A percentile compares a stretch with the other conserved stretches of the same genome.
These are phyloP conservation scores for Trametes cubensis DNA, from an alignment of 768 basidiomycete genomes.

Conservation along the genomic window DNA sequence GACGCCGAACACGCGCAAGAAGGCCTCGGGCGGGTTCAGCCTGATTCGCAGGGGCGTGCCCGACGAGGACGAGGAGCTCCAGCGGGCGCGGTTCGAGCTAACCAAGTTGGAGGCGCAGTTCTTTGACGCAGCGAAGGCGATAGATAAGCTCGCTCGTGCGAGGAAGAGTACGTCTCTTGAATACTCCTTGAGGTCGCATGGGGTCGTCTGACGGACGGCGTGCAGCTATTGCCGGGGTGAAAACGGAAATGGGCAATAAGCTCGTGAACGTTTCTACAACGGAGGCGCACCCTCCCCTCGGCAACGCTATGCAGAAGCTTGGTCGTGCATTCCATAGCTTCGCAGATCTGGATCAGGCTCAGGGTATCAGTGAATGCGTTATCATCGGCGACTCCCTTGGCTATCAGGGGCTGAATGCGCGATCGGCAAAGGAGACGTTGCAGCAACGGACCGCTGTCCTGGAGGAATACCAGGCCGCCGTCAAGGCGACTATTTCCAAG, in stretches of 20 bases:
- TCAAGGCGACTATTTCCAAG: constrained; percentile 92
- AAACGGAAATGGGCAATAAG: constrained; percentile 93
- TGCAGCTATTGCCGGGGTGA: constrained; percentile 73
- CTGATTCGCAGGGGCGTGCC: constrained; percentile 80
- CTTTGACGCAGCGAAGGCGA: constrained; percentile 88
- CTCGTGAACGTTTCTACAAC: constrained; percentile 86
- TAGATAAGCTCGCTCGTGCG: constrained; percentile 81
- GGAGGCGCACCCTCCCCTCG: constrained; percentile 84
- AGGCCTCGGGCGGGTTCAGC: constrained; percentile 72
- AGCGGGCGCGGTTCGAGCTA: constrained; percentile 86
- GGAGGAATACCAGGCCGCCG: constrained; percentile 93
- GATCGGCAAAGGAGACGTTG: constrained; percentile 93
- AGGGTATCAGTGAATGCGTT: constrained; percentile 93
- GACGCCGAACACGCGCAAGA: constrained; percentile 73
- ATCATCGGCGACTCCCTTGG: constrained; percentile 94
- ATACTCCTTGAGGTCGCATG: constrained; percentile 2
- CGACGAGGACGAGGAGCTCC: constrained; percentile 93
- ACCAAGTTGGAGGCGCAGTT: constrained; percentile 92
- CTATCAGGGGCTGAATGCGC: constrained; percentile 96
- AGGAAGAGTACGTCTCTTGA: constrained; percentile 69
- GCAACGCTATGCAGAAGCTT: constrained; percentile 80
- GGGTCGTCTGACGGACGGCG: constrained; percentile 2
- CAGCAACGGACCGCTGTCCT: constrained; percentile 87
- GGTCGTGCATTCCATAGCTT: constrained; percentile 87
- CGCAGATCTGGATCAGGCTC: constrained; percentile 86